Evolutionary conservation across 495 filamentous ascomycete genomes (phyloP).

Genomic region (Alectoria sarmentosa): DNA sequence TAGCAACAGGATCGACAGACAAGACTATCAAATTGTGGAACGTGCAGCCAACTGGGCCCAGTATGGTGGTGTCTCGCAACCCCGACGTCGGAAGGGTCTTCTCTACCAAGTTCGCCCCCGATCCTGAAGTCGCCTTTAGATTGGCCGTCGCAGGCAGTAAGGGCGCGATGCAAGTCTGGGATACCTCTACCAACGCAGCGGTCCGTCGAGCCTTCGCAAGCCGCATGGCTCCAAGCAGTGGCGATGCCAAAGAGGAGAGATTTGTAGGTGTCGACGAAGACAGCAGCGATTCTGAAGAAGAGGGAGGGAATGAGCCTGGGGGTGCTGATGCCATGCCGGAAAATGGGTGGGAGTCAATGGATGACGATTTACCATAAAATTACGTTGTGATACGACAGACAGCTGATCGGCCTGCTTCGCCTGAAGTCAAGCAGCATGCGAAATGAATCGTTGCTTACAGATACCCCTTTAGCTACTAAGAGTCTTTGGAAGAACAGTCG

Average conservation of each 20-base stretch:
- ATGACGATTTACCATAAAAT: slow-evolving; percentile 54
- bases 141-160: slow-evolving; percentile 93
- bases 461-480: slow-evolving; percentile 4
- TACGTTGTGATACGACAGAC: not conserved
- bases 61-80: slow-evolving; percentile 85
- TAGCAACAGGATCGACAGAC: slow-evolving; percentile 88
- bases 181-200: slow-evolving; percentile 87
- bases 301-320: slow-evolving; percentile 49
- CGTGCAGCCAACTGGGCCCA: slow-evolving; percentile 62
- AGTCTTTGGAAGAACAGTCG: not conserved
- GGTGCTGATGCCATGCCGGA: slow-evolving; percentile 38
- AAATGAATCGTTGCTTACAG: not conserved
- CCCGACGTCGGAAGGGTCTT: slow-evolving; percentile 94
- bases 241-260: slow-evolving; percentile 62
- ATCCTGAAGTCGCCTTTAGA: slow-evolving; percentile 81
- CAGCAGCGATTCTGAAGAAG: slow-evolving; percentile 56
- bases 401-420: not conserved
- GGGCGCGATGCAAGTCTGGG: slow-evolving; percentile 89
- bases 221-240: slow-evolving; percentile 52
- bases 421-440: slow-evolving; percentile 7
- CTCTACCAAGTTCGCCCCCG: slow-evolving; percentile 80
- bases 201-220: slow-evolving; percentile 83
- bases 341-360: slow-evolving; percentile 78
- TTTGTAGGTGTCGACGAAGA: slow-evolving; percentile 62
- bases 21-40: slow-evolving; percentile 97